Percentiles rank a stretch among this genome's conserved stretches.
phyloP scores from a whole-genome alignment of 257 asterid genomes.

The Nicotiana tabacum region DNA sequence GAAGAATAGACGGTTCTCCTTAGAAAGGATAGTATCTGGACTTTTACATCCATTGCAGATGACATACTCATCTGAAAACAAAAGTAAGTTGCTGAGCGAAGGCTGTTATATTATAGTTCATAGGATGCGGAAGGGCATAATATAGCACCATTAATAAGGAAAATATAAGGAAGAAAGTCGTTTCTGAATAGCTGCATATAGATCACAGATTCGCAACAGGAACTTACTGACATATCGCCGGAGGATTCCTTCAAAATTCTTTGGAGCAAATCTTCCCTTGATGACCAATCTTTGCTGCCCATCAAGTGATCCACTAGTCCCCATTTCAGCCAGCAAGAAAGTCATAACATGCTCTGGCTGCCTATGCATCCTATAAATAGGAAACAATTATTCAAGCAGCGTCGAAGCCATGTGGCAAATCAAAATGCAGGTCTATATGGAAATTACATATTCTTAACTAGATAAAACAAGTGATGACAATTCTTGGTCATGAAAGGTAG shows the following conservation, averaged over 20 bases:
- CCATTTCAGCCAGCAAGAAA: slow-evolving; percentile 96
- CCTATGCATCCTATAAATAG: slow-evolving; percentile 68
- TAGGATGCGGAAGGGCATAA: not conserved
- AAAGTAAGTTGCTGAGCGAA: not conserved
- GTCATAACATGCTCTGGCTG: slow-evolving; percentile 98
- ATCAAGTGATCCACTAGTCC: slow-evolving; percentile 94
- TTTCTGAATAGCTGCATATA: not conserved
- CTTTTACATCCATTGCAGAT: slow-evolving; percentile 97
- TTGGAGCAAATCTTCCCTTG: slow-evolving; percentile 95
- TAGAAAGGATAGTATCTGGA: slow-evolving; percentile 84
- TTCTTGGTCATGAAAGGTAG: not conserved
- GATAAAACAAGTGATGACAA: not conserved
- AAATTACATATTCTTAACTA: not conserved
- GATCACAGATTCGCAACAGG: not conserved
- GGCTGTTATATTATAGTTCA: not conserved
- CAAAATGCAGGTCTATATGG: not conserved
- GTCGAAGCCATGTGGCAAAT: not conserved
- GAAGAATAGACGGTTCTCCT: slow-evolving; percentile 89
- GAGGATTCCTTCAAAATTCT: slow-evolving; percentile 90
- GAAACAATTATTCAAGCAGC: not conserved
- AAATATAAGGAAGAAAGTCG: not conserved
- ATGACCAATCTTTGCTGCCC: slow-evolving; percentile 91
- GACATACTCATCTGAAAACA: slow-evolving; percentile 78
- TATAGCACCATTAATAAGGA: not conserved
- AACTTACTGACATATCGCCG: slow-evolving; percentile 84